Evolutionary conservation across 768 basidiomycete species (phyloP), one percentile per base, ranked within the genome.

Genomic region (Amanita pallidorosea): DNA sequence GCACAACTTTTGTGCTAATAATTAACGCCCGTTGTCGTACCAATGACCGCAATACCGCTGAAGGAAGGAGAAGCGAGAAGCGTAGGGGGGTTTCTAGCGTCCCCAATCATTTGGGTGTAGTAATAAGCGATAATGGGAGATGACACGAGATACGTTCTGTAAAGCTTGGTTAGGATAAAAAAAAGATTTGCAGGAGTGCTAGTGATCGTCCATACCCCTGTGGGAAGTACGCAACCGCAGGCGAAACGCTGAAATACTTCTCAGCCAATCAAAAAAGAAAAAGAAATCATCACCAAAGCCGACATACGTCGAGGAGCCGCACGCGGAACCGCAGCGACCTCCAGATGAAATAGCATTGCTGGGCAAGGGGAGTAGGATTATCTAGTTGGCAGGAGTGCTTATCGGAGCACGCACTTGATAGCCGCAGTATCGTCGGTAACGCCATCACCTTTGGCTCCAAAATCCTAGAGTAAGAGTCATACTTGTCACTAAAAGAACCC

Each of bases 211-310:
- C 36, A 43, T 64, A 81, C 84, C 86, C 88, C 54, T 67, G 59
- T 1, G 88, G 88, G 65, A 89, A 88, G 65, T 77, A 89, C 36
- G 88, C 75, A n/a, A 88, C 60, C 6, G 83, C 88, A 12, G 88
- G 86, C 0, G 83, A 73, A 2, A 80, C 62, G 12, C 83, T 85
- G 51, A 51, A 36, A 7, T 36, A 13, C 31, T 12, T 42, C 20
- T 41, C 15, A 34, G 52, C 17, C 38, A 40, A 43, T 38, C 13
- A 18, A 36, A n/a, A 33, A 12, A 1, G 23, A 27, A 7, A 5
- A 27, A 1, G 2, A 13, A 13, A 5, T 33, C 25, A 11, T 38
- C 36, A 18, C 29, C 22, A 25, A n/a, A 25, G 27, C 27, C 15
- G 53, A 47, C 73, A 18, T 57, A 75, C 75, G 81, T 81, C 4